Evolutionary conservation across 768 basidiomycete species (phyloP).

Genomic region (Pleurotus djamor): DNA sequence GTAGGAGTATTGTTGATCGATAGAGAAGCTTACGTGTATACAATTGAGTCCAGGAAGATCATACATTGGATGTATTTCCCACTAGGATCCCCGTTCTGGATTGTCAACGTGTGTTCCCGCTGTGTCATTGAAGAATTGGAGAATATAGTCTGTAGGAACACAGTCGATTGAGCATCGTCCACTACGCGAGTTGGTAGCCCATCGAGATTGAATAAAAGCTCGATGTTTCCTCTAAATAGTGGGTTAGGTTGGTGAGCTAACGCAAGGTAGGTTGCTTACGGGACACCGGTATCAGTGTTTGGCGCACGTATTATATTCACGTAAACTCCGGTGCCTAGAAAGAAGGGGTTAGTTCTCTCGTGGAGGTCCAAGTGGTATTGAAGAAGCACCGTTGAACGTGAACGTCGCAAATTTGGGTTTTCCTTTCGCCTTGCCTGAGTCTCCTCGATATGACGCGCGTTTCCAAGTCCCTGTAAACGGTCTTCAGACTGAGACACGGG

Average conservation of each 20-base stretch:
- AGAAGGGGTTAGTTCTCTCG: not conserved
- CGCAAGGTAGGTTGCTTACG: too few relatives aligned
- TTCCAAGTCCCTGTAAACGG: not conserved
- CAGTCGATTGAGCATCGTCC: not conserved
- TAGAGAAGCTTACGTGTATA: not conserved
- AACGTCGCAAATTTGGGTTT: not conserved
- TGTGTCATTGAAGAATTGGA: not conserved
- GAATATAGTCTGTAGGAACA: not conserved
- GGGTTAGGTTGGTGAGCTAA: too few relatives aligned
- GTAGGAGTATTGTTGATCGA: not conserved
- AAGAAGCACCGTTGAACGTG: not conserved
- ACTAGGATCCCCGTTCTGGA: not conserved
- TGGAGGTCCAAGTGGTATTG: not conserved
- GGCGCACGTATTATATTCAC: not conserved
- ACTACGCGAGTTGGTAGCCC: not conserved
- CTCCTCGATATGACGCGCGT: not conserved
- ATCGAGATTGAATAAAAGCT: not conserved
- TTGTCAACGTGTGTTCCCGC: not conserved
- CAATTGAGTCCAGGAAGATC: not conserved
- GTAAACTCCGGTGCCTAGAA: not conserved
- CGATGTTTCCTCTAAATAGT: not conserved
- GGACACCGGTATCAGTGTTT: too few relatives aligned
- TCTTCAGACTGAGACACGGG: not conserved
- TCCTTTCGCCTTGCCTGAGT: not conserved
- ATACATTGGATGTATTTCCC: not conserved